These are phyloP conservation scores for Diplocarpon rosae DNA, from an alignment of 2,329 filamentous ascomycete species.

Conservation along the genomic window DNA sequence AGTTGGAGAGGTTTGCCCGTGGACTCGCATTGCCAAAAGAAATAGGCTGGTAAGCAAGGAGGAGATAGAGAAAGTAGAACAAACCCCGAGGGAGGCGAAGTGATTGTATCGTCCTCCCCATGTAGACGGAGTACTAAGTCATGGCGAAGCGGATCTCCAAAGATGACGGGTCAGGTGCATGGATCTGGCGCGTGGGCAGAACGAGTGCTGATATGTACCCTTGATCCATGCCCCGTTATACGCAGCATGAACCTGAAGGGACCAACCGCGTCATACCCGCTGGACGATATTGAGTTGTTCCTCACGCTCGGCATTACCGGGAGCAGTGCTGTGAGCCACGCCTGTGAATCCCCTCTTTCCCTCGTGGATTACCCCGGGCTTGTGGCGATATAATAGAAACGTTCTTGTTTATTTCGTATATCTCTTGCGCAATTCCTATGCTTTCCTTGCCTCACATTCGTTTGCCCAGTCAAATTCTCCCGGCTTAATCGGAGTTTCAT, in stretches of 20 bases:
- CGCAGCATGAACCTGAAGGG: neutral
- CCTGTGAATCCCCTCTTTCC: neutral
- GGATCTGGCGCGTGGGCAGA: too few species aligned
- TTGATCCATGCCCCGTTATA: conserved; percentile 1
- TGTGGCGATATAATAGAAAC: conserved; percentile 17
- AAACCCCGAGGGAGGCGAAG: neutral
- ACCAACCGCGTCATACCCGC: neutral
- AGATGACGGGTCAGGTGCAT: too few species aligned
- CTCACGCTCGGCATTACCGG: too few species aligned
- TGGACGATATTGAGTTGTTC: too few species aligned
- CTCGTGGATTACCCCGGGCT: conserved; percentile 7
- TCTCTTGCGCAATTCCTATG: conserved; percentile 5
- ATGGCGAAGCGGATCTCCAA: too few species aligned
- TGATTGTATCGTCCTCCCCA: neutral
- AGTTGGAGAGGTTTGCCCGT: conserved; percentile 10
- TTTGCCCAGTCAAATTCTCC: conserved; percentile 17
- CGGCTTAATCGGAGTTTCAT: conserved; percentile 23
- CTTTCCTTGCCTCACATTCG: conserved; percentile 16
- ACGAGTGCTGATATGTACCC: conserved; percentile 3
- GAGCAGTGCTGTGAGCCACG: conserved; percentile 6
- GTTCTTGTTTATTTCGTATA: conserved; percentile 5
- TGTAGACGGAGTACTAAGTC: too few species aligned
- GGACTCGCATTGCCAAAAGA: conserved; percentile 12
- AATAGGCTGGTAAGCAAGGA: neutral
- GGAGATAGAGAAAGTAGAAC: conserved; percentile 2